Evolutionary conservation across 148 eudicot species (phyloP), one percentile per base, ranked within the genome.

Genomic region (Vaccinium macrocarpon): DNA sequence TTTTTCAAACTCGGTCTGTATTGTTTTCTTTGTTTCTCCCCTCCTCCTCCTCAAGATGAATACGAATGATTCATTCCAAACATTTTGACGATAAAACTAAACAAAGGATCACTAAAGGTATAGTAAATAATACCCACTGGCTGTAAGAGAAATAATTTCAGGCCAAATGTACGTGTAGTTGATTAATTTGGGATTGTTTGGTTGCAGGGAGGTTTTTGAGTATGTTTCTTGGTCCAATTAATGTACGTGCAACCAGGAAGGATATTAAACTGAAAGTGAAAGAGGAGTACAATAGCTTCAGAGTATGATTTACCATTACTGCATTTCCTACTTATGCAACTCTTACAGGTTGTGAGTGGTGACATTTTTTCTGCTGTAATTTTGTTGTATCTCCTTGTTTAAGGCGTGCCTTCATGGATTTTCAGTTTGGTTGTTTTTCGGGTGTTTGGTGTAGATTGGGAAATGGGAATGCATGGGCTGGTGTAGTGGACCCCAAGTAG

Each of bases 191-290:
- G 78, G 80, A 42, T 66, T 78, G 51, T 38, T 68, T 82, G 82
- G 29, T 38, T 15, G 46, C 89, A 96, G 99, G 99, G 81, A 76
- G 89, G 25, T 94, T 96, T 83, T 82, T 96, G 87, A 92, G 89
- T 89, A 92, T 89, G 97, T 93, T 95, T 85, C 84, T 96, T 72
- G 99, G 99, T 74, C 99, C 99, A 50, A 92, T 95, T 79, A 95
- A 93, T 87, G 99, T 95, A 78, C 90, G 93, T 73, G 98, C 98
- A 52, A 90, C 90, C 13, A 89, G 94, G 88, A 96, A 95, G 87
- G 99, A 96, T 87, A 91, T 96, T 84, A 94, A 96, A 84, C 82
- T 96, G 89, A 96, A 96, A 91, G 98, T 96, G 84, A 96, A 96
- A 87, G 98, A 95, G 87, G 99, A 96, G 85, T 96, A 96, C 86